phyloP scores from a whole-genome alignment of 2,329 filamentous ascomycete genomes.

The Sclerotinia sclerotiorum region DNA sequence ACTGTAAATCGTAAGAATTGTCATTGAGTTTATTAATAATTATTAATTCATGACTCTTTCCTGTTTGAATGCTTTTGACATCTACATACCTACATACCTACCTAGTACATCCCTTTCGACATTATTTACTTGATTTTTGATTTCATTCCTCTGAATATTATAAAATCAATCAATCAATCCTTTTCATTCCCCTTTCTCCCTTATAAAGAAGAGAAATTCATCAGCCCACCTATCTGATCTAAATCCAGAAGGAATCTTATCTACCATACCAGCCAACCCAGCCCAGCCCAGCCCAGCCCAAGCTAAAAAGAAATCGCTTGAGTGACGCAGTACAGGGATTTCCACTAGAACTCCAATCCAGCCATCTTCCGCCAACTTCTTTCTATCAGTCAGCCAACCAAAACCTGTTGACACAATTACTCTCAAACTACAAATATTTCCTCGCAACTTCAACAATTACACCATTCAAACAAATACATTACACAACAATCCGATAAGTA shows the following conservation, averaged over 20 bases:
- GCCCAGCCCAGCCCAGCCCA: neutral
- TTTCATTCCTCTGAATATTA: neutral
- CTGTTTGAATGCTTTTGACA: too few relatives aligned
- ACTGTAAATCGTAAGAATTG: too few relatives aligned
- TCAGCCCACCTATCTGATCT: neutral
- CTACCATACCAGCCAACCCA: neutral
- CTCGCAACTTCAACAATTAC: neutral
- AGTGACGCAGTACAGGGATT: constrained; percentile 21
- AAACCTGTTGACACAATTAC: constrained; percentile 4
- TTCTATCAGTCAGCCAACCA: constrained; percentile 1
- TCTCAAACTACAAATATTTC: neutral
- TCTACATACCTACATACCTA: neutral
- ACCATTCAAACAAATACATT: neutral
- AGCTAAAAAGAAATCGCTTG: neutral
- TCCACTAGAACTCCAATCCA: constrained; percentile 6
- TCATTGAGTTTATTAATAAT: too few relatives aligned
- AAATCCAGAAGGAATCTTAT: neutral
- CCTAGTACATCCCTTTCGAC: too few relatives aligned
- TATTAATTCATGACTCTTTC: too few relatives aligned
- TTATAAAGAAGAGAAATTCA: neutral
- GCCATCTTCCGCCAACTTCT: constrained; percentile 21
- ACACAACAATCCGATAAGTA: neutral
- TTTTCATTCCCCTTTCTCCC: too few relatives aligned
- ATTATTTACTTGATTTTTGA: neutral
- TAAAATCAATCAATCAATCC: neutral